Evolutionary conservation across 352 stramenopile genomes (phyloP), one percentile per base, ranked within the genome.

Genomic region (Chrysophaeum taylorii): DNA sequence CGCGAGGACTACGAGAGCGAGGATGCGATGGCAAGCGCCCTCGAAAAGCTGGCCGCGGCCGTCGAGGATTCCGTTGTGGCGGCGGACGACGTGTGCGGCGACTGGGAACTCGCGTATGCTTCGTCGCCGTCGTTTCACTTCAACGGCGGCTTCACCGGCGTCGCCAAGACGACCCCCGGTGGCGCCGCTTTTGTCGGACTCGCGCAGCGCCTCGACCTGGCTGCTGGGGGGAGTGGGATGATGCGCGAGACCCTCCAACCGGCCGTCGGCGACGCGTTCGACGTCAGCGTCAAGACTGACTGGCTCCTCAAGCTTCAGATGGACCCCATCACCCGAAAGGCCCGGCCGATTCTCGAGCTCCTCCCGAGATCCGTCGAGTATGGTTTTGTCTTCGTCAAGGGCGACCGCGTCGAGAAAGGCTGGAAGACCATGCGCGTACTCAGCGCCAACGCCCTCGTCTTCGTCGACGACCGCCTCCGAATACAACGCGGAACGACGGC

Each of bases 391-490:
- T 31, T 18, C 33, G 57, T 66, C 57, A 36, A 66, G 9, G 57
- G 57, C 12, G 12, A 66, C 2, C 57, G 57, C 31, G 57, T 66
- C 31, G 7, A 4, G 21, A 27, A 35, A 1, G 57, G 57, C 57
- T 66, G 57, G 57, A 66, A 66, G 57, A 43, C 33, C 33, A 66
- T 66, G 57, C 57, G 57, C 57, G 57, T 66, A 31, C 9, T 66
- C 12, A 66, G 45, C 57, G 27, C 14, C 35, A 31, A 45, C 33
- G 57, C 57, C 33, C 14, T 66, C 57, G 35, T 7, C 2, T 66
- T 45, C 36, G 27, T 66, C 36, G 57, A 66, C 57, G 33, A 16
- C 18, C 9, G 33, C 57, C 9, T 66, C 33, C 31, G 57, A 1
- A 36, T 66, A 16, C 15, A 38, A 18, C 27, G 27, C 14, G 57